Evolutionary conservation across 2,329 filamentous ascomycete genomes (phyloP).

Genomic region (Periglandula ipomoeae): DNA sequence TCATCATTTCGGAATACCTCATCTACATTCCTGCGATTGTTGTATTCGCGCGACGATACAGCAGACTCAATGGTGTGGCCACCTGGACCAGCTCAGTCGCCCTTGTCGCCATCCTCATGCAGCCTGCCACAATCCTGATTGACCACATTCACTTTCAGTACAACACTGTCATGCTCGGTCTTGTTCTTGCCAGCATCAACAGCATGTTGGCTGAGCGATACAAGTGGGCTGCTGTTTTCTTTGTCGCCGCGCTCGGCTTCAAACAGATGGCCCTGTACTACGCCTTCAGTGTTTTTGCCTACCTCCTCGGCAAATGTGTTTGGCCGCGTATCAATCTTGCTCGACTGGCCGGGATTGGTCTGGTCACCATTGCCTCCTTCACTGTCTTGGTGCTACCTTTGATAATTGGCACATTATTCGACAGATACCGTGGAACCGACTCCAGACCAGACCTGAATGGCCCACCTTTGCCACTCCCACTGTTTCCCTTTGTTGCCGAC

Average conservation of each 20-base stretch:
- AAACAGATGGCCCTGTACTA: constrained; percentile 99
- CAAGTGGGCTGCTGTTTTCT: constrained; percentile 87
- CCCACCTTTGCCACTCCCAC: constrained; percentile 52
- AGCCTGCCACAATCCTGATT: constrained; percentile 81
- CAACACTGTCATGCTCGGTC: constrained; percentile 95
- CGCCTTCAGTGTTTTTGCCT: constrained; percentile 85
- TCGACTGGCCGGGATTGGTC: constrained; percentile 65
- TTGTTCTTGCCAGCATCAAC: constrained; percentile 78
- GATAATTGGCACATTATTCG: constrained; percentile 60
- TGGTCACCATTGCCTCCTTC: constrained; percentile 66
- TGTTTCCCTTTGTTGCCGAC: constrained; percentile 48
- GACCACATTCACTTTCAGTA: constrained; percentile 98
- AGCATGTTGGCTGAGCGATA: constrained; percentile 78
- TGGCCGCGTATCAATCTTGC: constrained; percentile 59
- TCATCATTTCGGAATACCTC: constrained; percentile 83
- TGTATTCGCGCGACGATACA: constrained; percentile 76
- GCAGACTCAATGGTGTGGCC: constrained; percentile 65
- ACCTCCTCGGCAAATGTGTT: constrained; percentile 79
- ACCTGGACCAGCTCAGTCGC: constrained; percentile 79
- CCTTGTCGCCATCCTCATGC: constrained; percentile 82
- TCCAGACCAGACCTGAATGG: constrained; percentile 47
- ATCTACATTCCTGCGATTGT: constrained; percentile 79
- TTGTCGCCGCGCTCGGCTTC: constrained; percentile 88
- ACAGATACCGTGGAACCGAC: constrained; percentile 55
- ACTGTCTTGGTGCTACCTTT: constrained; percentile 67